Percentiles rank a stretch among this genome's conserved stretches.
These are phyloP conservation scores for Alectoria sarmentosa DNA, from an alignment of 495 filamentous ascomycete genomes.

Conservation along the genomic window DNA sequence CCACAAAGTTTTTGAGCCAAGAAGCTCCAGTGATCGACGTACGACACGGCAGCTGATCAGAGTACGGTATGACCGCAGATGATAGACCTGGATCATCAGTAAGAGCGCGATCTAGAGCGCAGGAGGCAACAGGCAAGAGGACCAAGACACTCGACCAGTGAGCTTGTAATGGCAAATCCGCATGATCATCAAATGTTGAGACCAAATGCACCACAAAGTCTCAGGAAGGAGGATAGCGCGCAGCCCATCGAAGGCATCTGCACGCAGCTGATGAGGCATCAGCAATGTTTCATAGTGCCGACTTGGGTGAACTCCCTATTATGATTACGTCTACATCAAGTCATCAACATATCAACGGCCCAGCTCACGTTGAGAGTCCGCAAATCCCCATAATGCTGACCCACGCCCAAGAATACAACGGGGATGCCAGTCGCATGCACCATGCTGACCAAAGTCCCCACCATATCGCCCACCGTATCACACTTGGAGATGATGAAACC, in stretches of 20 bases:
- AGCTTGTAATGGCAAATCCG: no score
- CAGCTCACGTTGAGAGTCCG: constrained; percentile 52
- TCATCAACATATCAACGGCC: neutral
- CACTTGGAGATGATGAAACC: constrained; percentile 98
- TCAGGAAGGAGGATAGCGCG: no score
- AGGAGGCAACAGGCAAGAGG: neutral
- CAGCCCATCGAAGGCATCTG: no score
- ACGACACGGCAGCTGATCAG: neutral
- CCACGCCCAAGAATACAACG: constrained; percentile 87
- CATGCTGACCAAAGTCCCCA: constrained; percentile 92
- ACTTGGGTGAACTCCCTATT: neutral
- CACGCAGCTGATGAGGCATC: neutral
- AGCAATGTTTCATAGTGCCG: neutral
- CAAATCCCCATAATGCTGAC: constrained; percentile 94
- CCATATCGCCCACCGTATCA: constrained; percentile 98
- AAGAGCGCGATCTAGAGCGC: no score
- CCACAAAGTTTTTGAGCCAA: neutral
- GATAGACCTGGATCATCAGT: neutral
- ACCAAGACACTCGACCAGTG: neutral
- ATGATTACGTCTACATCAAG: neutral
- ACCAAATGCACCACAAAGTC: no score
- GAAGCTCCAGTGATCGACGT: neutral
- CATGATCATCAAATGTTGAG: neutral
- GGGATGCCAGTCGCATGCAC: constrained; percentile 96
- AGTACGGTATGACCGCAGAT: neutral